phyloP scores from a whole-genome alignment of 352 stramenopile genomes.

The Saprolegnia diclina region DNA sequence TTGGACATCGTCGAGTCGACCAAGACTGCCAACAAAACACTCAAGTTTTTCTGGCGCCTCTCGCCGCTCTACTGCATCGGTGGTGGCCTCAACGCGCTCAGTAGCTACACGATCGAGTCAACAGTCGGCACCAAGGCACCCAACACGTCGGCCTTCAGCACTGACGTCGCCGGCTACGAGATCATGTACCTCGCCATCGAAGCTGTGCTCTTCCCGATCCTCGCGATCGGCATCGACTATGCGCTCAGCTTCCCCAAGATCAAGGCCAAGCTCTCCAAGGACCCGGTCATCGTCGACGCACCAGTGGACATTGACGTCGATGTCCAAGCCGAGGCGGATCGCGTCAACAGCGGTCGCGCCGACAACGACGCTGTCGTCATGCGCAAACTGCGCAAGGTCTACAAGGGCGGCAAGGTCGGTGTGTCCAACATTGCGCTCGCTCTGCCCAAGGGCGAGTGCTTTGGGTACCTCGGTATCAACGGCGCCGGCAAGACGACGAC shows the following conservation, averaged over 20 bases:
- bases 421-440: slow-evolving; percentile 72
- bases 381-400: slow-evolving; percentile 80
- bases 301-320: slow-evolving; percentile 34
- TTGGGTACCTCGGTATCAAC: slow-evolving; percentile 94
- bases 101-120: background rate
- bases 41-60: slow-evolving; percentile 68
- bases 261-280: slow-evolving; percentile 30
- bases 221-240: slow-evolving; percentile 56
- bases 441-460: slow-evolving; percentile 85
- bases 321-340: slow-evolving; percentile 42
- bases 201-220: slow-evolving; percentile 36
- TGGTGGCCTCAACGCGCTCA: slow-evolving; percentile 37
- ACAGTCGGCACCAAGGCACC: slow-evolving; percentile 17
- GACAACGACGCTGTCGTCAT: slow-evolving; percentile 48
- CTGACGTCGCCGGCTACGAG: slow-evolving; percentile 47
- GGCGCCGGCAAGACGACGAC: slow-evolving; percentile 93
- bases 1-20: slow-evolving; percentile 31
- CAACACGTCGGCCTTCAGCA: background rate
- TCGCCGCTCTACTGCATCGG: slow-evolving; percentile 63
- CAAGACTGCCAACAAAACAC: slow-evolving; percentile 35
- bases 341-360: slow-evolving; percentile 33
- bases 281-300: slow-evolving; percentile 22
- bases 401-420: slow-evolving; percentile 73
- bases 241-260: slow-evolving; percentile 55
- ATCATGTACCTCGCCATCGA: slow-evolving; percentile 48